These are phyloP conservation scores for Amphicarpaea edgeworthii DNA, from an alignment of 306 rosid genomes.

Conservation along the genomic window DNA sequence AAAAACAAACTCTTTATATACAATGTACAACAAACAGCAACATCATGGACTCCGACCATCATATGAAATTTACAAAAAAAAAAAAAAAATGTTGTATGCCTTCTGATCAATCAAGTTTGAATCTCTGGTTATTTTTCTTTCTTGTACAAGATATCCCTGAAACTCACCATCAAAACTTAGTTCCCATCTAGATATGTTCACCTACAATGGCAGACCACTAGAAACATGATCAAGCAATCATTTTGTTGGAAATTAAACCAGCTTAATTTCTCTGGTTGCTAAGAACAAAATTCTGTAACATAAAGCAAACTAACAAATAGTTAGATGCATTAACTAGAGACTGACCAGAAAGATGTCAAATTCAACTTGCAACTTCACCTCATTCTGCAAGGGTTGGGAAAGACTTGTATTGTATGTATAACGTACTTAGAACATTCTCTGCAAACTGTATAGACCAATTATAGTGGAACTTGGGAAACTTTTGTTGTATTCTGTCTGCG, in stretches of 20 bases:
- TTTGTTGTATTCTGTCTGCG: constrained; percentile 42
- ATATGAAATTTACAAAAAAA: constrained; percentile 30
- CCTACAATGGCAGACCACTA: constrained; percentile 39
- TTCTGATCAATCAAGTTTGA: constrained; percentile 34
- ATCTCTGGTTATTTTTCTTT: constrained; percentile 22
- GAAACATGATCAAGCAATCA: constrained; percentile 37
- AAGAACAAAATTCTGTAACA: constrained; percentile 3
- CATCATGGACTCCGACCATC: constrained; percentile 28
- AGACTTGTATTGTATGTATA: constrained; percentile 33
- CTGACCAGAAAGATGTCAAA: constrained; percentile 4
- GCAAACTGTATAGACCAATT: constrained; percentile 31
- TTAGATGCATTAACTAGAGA: constrained; percentile 38
- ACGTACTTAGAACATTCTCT: constrained; percentile 1
- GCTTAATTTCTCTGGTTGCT: constrained; percentile 33
- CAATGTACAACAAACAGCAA: constrained; percentile 27
- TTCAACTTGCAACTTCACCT: constrained; percentile 42
- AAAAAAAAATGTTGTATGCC: constrained; percentile 2
- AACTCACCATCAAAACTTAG: constrained; percentile 31
- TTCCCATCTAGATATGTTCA: constrained; percentile 35
- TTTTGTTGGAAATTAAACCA: constrained; percentile 21
- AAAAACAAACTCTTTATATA: neutral
- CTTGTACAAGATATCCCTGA: constrained; percentile 37
- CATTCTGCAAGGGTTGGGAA: constrained; percentile 20
- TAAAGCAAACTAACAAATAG: constrained; percentile 24
- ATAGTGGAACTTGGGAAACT: constrained; percentile 44